Evolutionary conservation across 108 stramenopile species (phyloP).

Genomic region (Cyclostephanos invisitatus): DNA sequence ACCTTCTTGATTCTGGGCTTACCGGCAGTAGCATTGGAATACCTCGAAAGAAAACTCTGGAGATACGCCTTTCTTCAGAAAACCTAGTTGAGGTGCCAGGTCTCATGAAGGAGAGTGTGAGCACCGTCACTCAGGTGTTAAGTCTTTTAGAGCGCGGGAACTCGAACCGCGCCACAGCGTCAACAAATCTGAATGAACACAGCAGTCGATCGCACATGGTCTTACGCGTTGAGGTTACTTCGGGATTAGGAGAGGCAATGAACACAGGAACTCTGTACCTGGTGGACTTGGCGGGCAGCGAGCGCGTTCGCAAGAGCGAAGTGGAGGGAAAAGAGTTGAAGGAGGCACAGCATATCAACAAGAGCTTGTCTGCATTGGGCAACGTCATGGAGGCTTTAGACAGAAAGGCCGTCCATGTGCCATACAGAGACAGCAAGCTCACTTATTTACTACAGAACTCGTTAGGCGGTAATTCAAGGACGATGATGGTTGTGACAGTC

Average conservation of each 20-base stretch:
- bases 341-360: slow-evolving; percentile 99
- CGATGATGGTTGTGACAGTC: slow-evolving; percentile 96
- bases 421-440: slow-evolving; percentile 94
- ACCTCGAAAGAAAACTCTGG: slow-evolving; percentile 68
- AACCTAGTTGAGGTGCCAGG: slow-evolving; percentile 93
- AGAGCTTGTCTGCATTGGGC: slow-evolving; percentile 94
- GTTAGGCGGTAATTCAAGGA: slow-evolving; percentile 94
- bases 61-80: slow-evolving; percentile 71
- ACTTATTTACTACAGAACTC: slow-evolving; percentile 95
- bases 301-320: slow-evolving; percentile 96
- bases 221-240: slow-evolving; percentile 85
- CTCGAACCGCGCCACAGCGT: slow-evolving; percentile 88
- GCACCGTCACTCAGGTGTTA: slow-evolving; percentile 80
- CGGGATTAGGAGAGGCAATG: slow-evolving; percentile 67
- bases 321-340: slow-evolving; percentile 88
- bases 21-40: slow-evolving; percentile 25
- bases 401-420: slow-evolving; percentile 87
- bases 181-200: slow-evolving; percentile 97
- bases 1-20: slow-evolving; percentile 59
- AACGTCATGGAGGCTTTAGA: slow-evolving; percentile 98
- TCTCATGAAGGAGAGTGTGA: slow-evolving; percentile 86
- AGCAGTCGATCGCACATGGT: slow-evolving; percentile 96
- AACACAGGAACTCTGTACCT: slow-evolving; percentile 90
- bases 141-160: slow-evolving; percentile 83
- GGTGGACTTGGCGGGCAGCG: slow-evolving; percentile 98